Base-by-base conservation (phyloP, 164 flowering plant species). In the Stephania japonica region DNA sequence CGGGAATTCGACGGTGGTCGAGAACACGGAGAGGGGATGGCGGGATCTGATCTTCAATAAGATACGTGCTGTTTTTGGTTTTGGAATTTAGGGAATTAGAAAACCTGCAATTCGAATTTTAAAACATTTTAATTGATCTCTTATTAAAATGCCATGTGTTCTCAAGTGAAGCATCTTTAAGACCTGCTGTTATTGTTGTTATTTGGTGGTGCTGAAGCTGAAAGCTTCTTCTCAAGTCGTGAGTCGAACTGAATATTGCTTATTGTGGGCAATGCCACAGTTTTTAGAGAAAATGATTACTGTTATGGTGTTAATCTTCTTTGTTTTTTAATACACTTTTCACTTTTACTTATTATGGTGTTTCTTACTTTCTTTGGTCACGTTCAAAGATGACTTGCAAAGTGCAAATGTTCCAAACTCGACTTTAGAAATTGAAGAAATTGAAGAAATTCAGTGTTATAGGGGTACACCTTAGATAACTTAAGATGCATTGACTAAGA, bases 11-110 rank as follows among this genome's bases (percentile, higher is more conserved):
- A 92, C 97, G n/a, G 97, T 92, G 78, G 90, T 88, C 75, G 96
- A 92, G 85, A 92, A 92, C 74, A 92, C 97, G 0, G 97, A 92
- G 83, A 88, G 89, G 78, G 97, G 97, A 70, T 92, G 97, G 97
- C 72, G 94, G 72, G 95, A 90, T 73, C 90, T 90, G n/a, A 92
- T 92, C 44, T 89, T 92, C 84, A 80, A 89, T 73, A 88, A 80
- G 85, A 89, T 92, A 74, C 81, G 94, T 2, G 92, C 89, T 11
- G 91, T 89, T 68, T 92, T 92, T 79, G 94, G 97, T 75, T 92
- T 92, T 80, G 97, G 97, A 74, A 82, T 92, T 24, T 77, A 59
- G 23, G 66, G 73, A 32, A 61, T 2, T 26, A 11, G 14, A 19
- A 32, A 61, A 13, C 10, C 67, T 32, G 42, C 56, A 49, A 11